phyloP scores from a whole-genome alignment of 2,329 filamentous ascomycete genomes.

The Davidsoniella eucalypti region DNA sequence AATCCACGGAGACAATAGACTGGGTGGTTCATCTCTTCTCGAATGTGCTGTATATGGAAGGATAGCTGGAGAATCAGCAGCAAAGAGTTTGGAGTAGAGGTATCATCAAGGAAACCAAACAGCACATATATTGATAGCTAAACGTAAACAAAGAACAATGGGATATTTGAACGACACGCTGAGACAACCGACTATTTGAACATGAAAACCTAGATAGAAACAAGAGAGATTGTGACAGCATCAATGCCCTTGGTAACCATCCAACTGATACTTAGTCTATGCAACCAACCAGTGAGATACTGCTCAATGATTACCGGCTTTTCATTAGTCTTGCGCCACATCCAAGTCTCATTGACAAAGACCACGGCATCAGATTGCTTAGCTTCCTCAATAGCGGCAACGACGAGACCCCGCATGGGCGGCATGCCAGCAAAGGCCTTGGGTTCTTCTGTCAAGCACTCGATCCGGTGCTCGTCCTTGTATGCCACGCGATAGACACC shows the following conservation, averaged over 20 bases:
- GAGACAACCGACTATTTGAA: neutral
- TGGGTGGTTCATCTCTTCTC: slow-evolving; percentile 44
- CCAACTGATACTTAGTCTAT: slow-evolving; percentile 18
- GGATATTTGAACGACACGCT: neutral
- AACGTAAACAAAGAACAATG: neutral
- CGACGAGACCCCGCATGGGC: slow-evolving; percentile 12
- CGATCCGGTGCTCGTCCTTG: slow-evolving; percentile 16
- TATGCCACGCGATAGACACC: slow-evolving; percentile 20
- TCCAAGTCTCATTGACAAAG: slow-evolving; percentile 25
- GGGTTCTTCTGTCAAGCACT: slow-evolving; percentile 18
- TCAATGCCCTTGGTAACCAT: slow-evolving; percentile 17
- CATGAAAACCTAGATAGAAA: neutral
- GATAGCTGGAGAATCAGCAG: slow-evolving; percentile 35
- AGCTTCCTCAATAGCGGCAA: slow-evolving; percentile 10
- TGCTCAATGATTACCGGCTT: slow-evolving; percentile 19
- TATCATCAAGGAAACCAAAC: neutral
- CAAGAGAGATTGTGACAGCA: neutral
- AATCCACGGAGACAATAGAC: slow-evolving; percentile 44
- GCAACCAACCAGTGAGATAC: slow-evolving; percentile 19
- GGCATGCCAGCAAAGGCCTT: slow-evolving; percentile 12
- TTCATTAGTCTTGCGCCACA: slow-evolving; percentile 20
- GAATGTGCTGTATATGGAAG: slow-evolving; percentile 49
- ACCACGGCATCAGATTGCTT: neutral
- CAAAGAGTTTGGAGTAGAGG: slow-evolving; percentile 14
- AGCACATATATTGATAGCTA: neutral